Base-by-base conservation (phyloP, 768 basidiomycete species). In the Trametes coccinea region DNA sequence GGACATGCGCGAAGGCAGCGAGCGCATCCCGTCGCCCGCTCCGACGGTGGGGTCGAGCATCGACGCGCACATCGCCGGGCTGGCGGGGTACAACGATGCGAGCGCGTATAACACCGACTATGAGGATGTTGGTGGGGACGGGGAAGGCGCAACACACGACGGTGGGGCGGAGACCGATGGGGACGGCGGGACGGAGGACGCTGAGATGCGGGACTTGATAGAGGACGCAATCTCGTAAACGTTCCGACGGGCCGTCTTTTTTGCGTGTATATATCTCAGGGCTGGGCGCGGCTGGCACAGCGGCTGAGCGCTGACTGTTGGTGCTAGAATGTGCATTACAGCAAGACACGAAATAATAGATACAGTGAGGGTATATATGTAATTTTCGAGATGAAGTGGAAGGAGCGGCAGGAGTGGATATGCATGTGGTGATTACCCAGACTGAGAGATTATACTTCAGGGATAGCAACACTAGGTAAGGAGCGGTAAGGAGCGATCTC, bases 91-190 rank as follows among this genome's bases (percentile, higher is more conserved):
- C 60, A 49, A 60, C 54, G 64, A 13, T 80, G 80, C 60, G 66
- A 86, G 84, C 61, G 85, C 80, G 30, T 85, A 86, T 59, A 83
- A 82, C 54, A 82, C 85, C 0, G 85, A 84, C 49, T 73, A 74
- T 54, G 73, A 73, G 47, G 77, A 76, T 8, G 72, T 34, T 67
- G 71, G 30, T 29, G 34, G 34, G 34, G 34, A 37, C 11, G 34
- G 6, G 34, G 48, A 49, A 4, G 29, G 30, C 30, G 48, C 40
- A 7, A 37, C 9, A 3, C 50, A 31, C 16, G 73, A 60, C 7
- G 55, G 34, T 4, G 55, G 62, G 29, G 54, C 52, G 40, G 65
- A 66, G 14, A 66, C 61, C 39, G 64, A 63, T 41, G 64, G 53
- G 17, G 62, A 64, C 27, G 29, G 47, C 11, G 58, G 41, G 14